These are phyloP conservation scores for Puccinia brachypodii DNA, from an alignment of 1,284 basidiomycete genomes.

Conservation along the genomic window DNA sequence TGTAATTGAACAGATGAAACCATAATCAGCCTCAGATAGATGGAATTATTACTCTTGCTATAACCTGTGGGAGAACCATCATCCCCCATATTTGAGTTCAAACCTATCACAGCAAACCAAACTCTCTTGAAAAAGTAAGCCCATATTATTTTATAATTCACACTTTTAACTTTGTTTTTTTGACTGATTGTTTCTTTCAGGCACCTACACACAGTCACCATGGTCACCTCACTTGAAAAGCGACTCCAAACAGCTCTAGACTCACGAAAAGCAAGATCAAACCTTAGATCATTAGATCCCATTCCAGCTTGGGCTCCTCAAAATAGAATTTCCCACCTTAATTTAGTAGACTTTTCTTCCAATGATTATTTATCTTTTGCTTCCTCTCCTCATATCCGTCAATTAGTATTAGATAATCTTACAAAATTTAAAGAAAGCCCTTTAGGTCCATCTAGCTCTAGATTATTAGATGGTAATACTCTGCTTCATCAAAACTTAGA, in stretches of 20 bases:
- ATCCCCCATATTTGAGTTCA: background rate
- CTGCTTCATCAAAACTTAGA: slow-evolving; percentile 70
- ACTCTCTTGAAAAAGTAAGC: background rate
- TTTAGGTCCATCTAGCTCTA: slow-evolving; percentile 85
- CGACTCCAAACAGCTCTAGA: slow-evolving; percentile 62
- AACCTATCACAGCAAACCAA: background rate
- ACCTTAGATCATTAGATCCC: slow-evolving; percentile 66
- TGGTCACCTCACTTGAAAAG: slow-evolving; percentile 56
- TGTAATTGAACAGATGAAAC: background rate
- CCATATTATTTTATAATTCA: background rate
- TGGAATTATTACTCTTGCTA: background rate
- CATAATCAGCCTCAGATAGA: background rate
- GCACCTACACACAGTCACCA: background rate
- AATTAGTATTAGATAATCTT: slow-evolving; percentile 65
- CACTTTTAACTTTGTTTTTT: background rate
- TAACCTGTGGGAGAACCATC: background rate
- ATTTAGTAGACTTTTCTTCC: slow-evolving; percentile 71
- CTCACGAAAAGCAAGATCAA: slow-evolving; percentile 67
- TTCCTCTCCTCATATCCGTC: slow-evolving; percentile 64
- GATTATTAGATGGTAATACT: slow-evolving; percentile 79
- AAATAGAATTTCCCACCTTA: slow-evolving; percentile 49
- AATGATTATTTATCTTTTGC: slow-evolving; percentile 94
- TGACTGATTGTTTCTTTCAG: background rate
- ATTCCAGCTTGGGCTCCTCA: slow-evolving; percentile 49
- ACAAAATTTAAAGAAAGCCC: slow-evolving; percentile 62